Conservation (phyloP, 148 eudicot genomes). For the Rhododendron mucronatum region DNA sequence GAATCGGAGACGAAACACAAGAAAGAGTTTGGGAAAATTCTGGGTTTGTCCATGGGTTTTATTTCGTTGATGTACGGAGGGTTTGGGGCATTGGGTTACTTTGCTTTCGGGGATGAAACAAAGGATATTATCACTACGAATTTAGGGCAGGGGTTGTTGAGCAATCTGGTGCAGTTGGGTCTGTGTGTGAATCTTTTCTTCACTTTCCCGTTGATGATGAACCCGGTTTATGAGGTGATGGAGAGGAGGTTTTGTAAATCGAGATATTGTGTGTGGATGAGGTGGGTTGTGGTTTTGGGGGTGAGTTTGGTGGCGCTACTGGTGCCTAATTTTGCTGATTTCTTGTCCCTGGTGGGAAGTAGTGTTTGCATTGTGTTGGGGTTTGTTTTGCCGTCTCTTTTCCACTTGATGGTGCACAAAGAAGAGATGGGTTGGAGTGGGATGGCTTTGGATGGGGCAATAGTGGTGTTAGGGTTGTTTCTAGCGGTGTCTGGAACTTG, state of each 20-base stretch:
- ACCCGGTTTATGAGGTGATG: slow-evolving; percentile 67
- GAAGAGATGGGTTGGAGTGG: slow-evolving; percentile 31
- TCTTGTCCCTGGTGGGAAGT: slow-evolving; percentile 68
- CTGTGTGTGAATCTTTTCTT: slow-evolving; percentile 58
- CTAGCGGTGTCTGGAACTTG: slow-evolving; percentile 57
- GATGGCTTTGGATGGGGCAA: slow-evolving; percentile 32
- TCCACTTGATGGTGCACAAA: slow-evolving; percentile 51
- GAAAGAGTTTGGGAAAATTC: slow-evolving; percentile 42
- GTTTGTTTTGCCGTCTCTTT: slow-evolving; percentile 63
- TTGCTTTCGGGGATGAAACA: slow-evolving; percentile 58
- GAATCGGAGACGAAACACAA: slow-evolving; percentile 49
- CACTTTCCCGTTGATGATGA: slow-evolving; percentile 68
- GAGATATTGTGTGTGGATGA: slow-evolving; percentile 46
- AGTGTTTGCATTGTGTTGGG: slow-evolving; percentile 63
- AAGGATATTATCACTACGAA: slow-evolving; percentile 65
- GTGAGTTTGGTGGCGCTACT: slow-evolving; percentile 44
- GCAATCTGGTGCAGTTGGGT: slow-evolving; percentile 53
- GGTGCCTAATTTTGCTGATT: slow-evolving; percentile 69
- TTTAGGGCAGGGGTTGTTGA: slow-evolving; percentile 47
- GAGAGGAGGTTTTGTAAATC: slow-evolving; percentile 44
- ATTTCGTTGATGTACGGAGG: slow-evolving; percentile 46
- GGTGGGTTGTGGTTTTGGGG: slow-evolving; percentile 49
- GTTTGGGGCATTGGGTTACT: slow-evolving; percentile 60
- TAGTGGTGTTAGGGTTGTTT: slow-evolving; percentile 40
- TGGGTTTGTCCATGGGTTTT: slow-evolving; percentile 49